phyloP scores from a whole-genome alignment of 148 eudicot genomes.

The Vaccinium macrocarpon region DNA sequence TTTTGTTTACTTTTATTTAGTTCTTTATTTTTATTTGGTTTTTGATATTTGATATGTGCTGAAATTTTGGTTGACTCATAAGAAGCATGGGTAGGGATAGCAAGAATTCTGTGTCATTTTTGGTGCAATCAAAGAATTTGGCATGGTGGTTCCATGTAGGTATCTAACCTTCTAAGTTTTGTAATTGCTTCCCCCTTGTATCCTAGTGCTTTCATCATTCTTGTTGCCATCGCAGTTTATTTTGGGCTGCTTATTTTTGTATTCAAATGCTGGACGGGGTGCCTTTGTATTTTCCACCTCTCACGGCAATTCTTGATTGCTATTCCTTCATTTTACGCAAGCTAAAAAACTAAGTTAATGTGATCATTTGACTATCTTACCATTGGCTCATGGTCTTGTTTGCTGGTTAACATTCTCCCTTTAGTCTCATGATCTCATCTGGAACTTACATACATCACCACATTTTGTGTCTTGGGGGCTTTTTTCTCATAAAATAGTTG shows the following conservation, averaged over 20 bases:
- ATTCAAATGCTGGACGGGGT: neutral
- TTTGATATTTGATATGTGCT: neutral
- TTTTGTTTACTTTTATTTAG: neutral
- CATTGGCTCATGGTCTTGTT: neutral
- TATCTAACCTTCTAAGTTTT: neutral
- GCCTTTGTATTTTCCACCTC: neutral
- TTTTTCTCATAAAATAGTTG: neutral
- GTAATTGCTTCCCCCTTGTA: neutral
- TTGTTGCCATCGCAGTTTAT: neutral
- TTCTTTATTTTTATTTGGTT: neutral
- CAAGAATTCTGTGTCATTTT: constrained; percentile 6
- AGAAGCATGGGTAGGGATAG: neutral
- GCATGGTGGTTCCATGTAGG: neutral
- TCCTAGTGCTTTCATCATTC: neutral
- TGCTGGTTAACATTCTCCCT: neutral
- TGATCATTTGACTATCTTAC: neutral
- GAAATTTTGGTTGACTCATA: neutral
- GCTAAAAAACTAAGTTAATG: neutral
- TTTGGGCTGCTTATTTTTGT: neutral
- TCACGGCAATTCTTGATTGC: neutral
- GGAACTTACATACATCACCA: neutral
- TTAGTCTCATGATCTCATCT: neutral
- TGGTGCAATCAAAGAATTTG: neutral
- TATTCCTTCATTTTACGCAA: neutral
- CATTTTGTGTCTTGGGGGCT: neutral